Conservation (phyloP, 305 asterid genomes). For the Fraxinus sp. region DNA sequence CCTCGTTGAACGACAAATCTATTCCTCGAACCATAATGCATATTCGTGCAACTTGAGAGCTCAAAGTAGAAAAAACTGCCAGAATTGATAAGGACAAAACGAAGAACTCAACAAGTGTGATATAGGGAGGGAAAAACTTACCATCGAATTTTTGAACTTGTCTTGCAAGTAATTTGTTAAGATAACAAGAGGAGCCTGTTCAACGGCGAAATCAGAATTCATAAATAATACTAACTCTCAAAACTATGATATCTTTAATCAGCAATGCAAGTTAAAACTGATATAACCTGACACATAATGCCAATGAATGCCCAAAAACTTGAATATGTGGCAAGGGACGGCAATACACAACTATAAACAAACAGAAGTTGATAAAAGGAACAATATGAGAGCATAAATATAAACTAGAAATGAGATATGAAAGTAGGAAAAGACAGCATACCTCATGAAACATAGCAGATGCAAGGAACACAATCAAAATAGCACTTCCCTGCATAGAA, state of each 20-base stretch:
- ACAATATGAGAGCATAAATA: too few species aligned
- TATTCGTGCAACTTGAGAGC: background rate
- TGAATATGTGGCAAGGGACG: conserved; percentile 95
- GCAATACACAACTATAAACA: conserved; percentile 78
- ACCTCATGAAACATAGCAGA: conserved; percentile 99
- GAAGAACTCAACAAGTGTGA: background rate
- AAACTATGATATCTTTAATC: background rate
- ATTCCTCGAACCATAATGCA: background rate
- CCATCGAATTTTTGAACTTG: conserved; percentile 89
- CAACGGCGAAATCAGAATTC: conserved; percentile 15
- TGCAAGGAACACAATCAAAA: conserved; percentile 73
- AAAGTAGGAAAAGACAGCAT: conserved; percentile 11
- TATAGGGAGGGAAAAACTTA: conserved; percentile 29
- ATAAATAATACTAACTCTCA: background rate
- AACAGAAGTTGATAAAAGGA: conserved; percentile 24
- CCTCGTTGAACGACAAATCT: background rate
- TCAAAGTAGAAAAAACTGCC: background rate
- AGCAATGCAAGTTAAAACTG: background rate
- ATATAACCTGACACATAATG: conserved; percentile 84
- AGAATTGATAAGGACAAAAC: background rate
- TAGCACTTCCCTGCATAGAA: conserved; percentile 63
- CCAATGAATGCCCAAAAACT: conserved; percentile 94
- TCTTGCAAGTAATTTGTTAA: conserved; percentile 76
- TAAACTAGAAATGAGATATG: background rate
- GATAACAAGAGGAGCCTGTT: conserved; percentile 84